Conservation (phyloP, 179 eudicot species). For the Vitellaria paradoxa region DNA sequence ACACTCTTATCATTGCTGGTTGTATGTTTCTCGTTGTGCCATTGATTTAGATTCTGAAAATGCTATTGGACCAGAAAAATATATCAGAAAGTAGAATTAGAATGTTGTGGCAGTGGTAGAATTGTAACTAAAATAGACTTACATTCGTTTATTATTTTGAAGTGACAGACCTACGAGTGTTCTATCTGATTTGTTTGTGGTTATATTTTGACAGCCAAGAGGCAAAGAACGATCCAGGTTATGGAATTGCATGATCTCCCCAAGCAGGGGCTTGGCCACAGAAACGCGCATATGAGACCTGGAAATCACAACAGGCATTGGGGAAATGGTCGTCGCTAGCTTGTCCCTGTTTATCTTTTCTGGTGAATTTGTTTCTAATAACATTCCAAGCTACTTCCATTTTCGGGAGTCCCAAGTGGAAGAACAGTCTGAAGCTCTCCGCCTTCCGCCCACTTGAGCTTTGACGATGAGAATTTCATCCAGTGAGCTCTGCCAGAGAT, state of each 20-base stretch:
- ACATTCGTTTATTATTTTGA: too few relatives aligned
- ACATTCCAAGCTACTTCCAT: background rate
- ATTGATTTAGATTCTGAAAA: too few relatives aligned
- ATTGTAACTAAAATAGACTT: too few relatives aligned
- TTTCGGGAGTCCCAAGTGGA: background rate
- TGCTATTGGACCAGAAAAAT: too few relatives aligned
- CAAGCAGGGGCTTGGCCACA: slow-evolving; percentile 54
- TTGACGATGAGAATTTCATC: background rate
- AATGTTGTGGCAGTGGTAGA: too few relatives aligned
- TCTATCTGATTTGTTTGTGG: slow-evolving; percentile 11
- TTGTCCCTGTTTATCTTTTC: background rate
- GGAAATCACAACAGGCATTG: slow-evolving; percentile 62
- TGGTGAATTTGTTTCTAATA: background rate
- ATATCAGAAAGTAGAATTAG: too few relatives aligned
- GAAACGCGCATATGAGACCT: slow-evolving; percentile 46
- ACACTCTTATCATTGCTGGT: background rate
- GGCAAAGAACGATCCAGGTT: slow-evolving; percentile 82
- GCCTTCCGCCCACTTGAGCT: background rate
- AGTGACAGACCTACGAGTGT: too few relatives aligned
- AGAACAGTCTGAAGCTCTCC: background rate
- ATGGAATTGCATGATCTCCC: slow-evolving; percentile 89
- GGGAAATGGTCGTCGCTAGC: slow-evolving; percentile 62
- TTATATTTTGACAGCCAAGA: slow-evolving; percentile 60
- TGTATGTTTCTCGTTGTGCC: too few relatives aligned
- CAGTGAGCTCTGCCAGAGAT: background rate